phyloP scores from a whole-genome alignment of 768 basidiomycete genomes.

The Xerocomellus chrysenteron region DNA sequence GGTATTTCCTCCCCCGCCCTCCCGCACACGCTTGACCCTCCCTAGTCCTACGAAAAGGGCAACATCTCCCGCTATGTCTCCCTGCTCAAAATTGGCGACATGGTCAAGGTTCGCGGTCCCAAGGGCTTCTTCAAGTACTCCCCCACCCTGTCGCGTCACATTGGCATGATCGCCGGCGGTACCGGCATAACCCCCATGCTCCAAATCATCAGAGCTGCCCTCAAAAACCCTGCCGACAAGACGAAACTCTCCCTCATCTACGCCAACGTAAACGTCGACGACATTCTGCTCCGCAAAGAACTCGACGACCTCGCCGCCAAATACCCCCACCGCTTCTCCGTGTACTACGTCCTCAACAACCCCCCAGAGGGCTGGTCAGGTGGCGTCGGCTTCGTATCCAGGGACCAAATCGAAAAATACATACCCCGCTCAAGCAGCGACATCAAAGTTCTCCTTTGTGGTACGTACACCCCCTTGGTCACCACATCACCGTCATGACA shows the following conservation, averaged over 20 bases:
- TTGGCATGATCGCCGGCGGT: slow-evolving; percentile 98
- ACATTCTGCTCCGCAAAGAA: slow-evolving; percentile 89
- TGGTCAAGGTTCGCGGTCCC: slow-evolving; percentile 89
- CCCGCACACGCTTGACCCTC: neutral
- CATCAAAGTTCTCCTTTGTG: slow-evolving; percentile 87
- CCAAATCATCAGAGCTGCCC: slow-evolving; percentile 92
- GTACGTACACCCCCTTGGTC: slow-evolving; percentile 43
- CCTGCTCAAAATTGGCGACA: slow-evolving; percentile 83
- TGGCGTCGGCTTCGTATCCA: slow-evolving; percentile 90
- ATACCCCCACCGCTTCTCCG: slow-evolving; percentile 68
- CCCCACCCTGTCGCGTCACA: slow-evolving; percentile 65
- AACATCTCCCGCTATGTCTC: slow-evolving; percentile 91
- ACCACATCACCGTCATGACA: neutral
- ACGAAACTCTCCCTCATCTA: slow-evolving; percentile 89
- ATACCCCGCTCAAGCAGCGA: slow-evolving; percentile 66
- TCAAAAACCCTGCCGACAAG: slow-evolving; percentile 83
- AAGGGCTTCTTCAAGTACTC: slow-evolving; percentile 92
- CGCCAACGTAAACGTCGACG: slow-evolving; percentile 91
- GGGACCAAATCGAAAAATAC: slow-evolving; percentile 83
- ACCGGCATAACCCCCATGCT: slow-evolving; percentile 99
- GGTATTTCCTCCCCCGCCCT: slow-evolving; percentile 42
- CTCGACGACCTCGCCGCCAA: slow-evolving; percentile 72
- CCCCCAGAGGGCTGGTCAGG: slow-evolving; percentile 84
- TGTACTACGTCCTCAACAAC: slow-evolving; percentile 94
- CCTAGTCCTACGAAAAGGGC: slow-evolving; percentile 91